Percentiles rank a stretch among this genome's conserved stretches.
Evolutionary conservation across 2,329 filamentous ascomycete species (phyloP).

Genomic region (Sclerotinia minor): DNA sequence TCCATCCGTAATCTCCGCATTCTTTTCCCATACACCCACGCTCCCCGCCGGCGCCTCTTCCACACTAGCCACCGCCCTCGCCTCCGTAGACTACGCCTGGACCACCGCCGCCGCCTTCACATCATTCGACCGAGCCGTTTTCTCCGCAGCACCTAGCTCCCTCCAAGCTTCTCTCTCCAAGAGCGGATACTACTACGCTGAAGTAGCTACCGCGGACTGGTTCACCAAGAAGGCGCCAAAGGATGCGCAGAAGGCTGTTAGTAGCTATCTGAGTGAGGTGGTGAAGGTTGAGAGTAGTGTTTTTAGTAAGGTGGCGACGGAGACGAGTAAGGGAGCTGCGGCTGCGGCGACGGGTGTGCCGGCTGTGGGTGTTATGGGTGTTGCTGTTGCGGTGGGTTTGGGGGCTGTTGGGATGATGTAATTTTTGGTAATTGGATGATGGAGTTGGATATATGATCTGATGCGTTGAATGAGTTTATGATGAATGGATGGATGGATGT

Average conservation of each 20-base stretch:
- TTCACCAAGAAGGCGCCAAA: slow-evolving; percentile 33
- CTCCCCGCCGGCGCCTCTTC: slow-evolving; percentile 32
- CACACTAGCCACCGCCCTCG: slow-evolving; percentile 28
- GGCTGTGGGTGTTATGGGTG: slow-evolving; percentile 26
- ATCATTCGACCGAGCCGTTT: slow-evolving; percentile 26
- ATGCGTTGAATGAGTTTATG: slow-evolving; percentile 6
- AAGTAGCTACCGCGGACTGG: slow-evolving; percentile 30
- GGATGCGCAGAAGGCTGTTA: slow-evolving; percentile 30
- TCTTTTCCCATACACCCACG: slow-evolving; percentile 30
- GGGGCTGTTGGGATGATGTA: slow-evolving; percentile 17
- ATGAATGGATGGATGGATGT: neutral
- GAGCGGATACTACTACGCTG: slow-evolving; percentile 26
- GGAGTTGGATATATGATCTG: neutral
- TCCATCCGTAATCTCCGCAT: slow-evolving; percentile 30
- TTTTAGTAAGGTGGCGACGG: slow-evolving; percentile 30
- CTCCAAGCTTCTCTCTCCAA: slow-evolving; percentile 25
- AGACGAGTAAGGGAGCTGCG: slow-evolving; percentile 26
- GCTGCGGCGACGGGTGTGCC: slow-evolving; percentile 20
- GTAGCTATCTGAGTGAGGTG: slow-evolving; percentile 26
- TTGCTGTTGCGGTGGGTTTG: slow-evolving; percentile 24
- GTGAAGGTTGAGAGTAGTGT: slow-evolving; percentile 21
- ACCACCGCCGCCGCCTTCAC: neutral
- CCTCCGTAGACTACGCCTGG: neutral
- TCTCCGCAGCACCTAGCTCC: slow-evolving; percentile 30
- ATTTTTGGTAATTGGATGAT: neutral